Conservation (phyloP, 2,329 filamentous ascomycete species). For the Dactylellina sp. region DNA sequence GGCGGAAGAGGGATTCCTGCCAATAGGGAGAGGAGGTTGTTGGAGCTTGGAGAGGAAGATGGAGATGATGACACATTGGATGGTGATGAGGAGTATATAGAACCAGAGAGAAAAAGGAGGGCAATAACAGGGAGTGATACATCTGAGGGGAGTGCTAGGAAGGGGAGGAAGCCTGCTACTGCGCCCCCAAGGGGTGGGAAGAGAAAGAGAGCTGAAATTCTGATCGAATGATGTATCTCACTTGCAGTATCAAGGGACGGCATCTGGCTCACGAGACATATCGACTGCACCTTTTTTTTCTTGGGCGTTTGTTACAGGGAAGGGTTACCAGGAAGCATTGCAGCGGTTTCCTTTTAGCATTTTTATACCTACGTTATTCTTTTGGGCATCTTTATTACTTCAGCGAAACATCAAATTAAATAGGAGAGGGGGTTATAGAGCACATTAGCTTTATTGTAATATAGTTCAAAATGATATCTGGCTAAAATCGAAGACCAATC, state of each 20-base stretch:
- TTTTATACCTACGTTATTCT: not conserved
- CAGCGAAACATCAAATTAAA: not conserved
- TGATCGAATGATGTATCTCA: constrained; percentile 13
- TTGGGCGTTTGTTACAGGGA: constrained; percentile 11
- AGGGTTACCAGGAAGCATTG: not conserved
- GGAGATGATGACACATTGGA: constrained; percentile 49
- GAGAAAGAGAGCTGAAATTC: constrained; percentile 31
- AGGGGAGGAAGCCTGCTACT: constrained; percentile 7
- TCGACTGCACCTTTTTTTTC: not conserved
- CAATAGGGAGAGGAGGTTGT: constrained; percentile 12
- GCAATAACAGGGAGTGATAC: constrained; percentile 9
- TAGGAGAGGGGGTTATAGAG: not conserved
- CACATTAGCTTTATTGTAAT: constrained; percentile 1
- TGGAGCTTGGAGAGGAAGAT: constrained; percentile 15
- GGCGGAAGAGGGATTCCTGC: too few species aligned
- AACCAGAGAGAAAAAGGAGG: constrained; percentile 31
- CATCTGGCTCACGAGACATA: too few species aligned
- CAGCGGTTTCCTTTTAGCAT: not conserved
- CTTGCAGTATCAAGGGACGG: too few species aligned
- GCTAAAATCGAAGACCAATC: constrained; percentile 17
- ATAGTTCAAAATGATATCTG: constrained; percentile 2
- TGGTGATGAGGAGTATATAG: constrained; percentile 24
- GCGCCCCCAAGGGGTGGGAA: constrained; percentile 19
- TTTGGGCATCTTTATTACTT: not conserved
- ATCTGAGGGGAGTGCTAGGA: constrained; percentile 8